Evolutionary conservation across 169 alveolate genomes (phyloP), one percentile per base, ranked within the genome.

Genomic region (Plasmodium vivax): DNA sequence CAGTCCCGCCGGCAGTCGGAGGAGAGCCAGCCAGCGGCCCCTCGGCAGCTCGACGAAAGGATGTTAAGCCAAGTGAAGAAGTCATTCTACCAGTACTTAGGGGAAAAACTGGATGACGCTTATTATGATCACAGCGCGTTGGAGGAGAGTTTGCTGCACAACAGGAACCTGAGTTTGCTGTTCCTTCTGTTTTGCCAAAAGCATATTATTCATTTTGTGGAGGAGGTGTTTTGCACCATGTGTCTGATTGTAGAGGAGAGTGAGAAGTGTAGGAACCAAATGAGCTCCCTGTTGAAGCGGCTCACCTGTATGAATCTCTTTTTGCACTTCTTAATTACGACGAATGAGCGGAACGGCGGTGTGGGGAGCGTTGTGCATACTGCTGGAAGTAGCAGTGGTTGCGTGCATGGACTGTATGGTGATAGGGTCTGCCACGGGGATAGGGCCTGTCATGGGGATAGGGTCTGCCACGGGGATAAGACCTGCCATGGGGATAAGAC

Each of bases 131-230:
- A 32, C 23, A 80, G 10, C 38, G 84, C 34, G 23, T 19, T 32
- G 81, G 94, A 90, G 19, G 94, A 90, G 68, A 80, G 45, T 30
- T 43, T 90, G 72, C 71, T 80, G 19, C 19, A 36, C 7, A 81
- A 90, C 73, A 58, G 85, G 45, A 90, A 58, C 7, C 36, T 62
- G 23, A 38, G 81, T n/a, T 68, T 30, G 9, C 51, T 80, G n/a
- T 90, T 56, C 82, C 34, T 45, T 2, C 82, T 90, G n/a, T 51
- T 90, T 5, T 90, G 94, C 68, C 68, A 41, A 43, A 90, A 90
- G 9, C 91, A 90, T 62, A 45, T 79, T 14, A 90, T 90, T 32
- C 16, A 80, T 68, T 30, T 90, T 4, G 71, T 90, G 45, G 91
- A 90, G 56, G 91, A 90, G 6, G 12, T 80, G 12, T 90, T 56